These are phyloP conservation scores for Monosporascus sp. DNA, from an alignment of 2,329 filamentous ascomycete genomes.

Conservation along the genomic window DNA sequence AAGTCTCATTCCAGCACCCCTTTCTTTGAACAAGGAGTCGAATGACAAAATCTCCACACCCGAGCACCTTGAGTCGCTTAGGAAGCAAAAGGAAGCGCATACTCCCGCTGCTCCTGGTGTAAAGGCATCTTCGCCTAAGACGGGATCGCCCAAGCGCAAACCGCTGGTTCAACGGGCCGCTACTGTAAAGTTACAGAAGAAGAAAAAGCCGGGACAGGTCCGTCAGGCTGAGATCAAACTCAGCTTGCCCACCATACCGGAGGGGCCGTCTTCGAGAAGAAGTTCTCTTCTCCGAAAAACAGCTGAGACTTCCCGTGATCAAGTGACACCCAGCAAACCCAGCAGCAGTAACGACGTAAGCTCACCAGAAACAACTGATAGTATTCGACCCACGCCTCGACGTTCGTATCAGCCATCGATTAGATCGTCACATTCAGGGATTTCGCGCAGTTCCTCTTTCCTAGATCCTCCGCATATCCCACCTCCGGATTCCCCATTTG, in stretches of 20 bases:
- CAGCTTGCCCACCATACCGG: conserved; percentile 46
- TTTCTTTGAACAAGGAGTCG: conserved; percentile 15
- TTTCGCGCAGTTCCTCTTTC: conserved; percentile 41
- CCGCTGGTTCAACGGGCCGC: conserved; percentile 18
- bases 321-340: conserved; percentile 6
- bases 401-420: conserved; percentile 51
- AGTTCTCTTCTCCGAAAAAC: conserved; percentile 28
- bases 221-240: conserved; percentile 30
- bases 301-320: conserved; percentile 17
- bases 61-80: conserved; percentile 31
- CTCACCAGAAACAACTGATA: conserved; percentile 40
- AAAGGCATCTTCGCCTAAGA: conserved; percentile 8
- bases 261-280: conserved; percentile 43
- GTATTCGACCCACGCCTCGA: conserved; percentile 37
- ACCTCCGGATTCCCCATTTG: conserved; percentile 60
- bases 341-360: conserved; percentile 20
- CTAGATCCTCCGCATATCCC: conserved; percentile 56
- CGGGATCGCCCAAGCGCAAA: conserved; percentile 18
- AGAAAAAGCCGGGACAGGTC: conserved; percentile 25
- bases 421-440: conserved; percentile 34
- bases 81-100: conserved; percentile 33
- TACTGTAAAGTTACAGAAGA: conserved; percentile 51
- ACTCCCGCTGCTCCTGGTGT: conserved; percentile 16
- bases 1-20: conserved; percentile 20
- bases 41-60: conserved; percentile 28